phyloP scores from a whole-genome alignment of 495 filamentous ascomycete genomes.

The Penicillium canescens region DNA sequence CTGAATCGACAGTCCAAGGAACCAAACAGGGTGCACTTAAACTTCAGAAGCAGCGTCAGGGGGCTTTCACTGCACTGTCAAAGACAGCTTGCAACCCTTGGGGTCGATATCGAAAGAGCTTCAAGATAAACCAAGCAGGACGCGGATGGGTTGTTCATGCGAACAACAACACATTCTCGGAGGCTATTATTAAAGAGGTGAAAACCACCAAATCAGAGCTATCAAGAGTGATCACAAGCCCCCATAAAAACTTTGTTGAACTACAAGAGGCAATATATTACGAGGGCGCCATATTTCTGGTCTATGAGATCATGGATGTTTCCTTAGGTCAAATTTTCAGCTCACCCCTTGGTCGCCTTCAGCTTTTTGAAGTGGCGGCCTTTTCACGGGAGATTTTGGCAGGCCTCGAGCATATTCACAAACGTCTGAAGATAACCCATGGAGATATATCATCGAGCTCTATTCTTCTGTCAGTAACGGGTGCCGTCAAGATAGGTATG shows the following conservation, averaged over 20 bases:
- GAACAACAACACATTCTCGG: slow-evolving; percentile 6
- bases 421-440: slow-evolving; percentile 3
- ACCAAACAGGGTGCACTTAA: not conserved
- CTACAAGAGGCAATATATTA: slow-evolving; percentile 10
- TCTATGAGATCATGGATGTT: slow-evolving; percentile 19
- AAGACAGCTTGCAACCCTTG: slow-evolving; percentile 5
- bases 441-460: slow-evolving; percentile 3
- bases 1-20: not conserved
- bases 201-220: not conserved
- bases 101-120: slow-evolving; percentile 4
- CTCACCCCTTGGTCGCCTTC: slow-evolving; percentile 12
- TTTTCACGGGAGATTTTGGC: slow-evolving; percentile 11
- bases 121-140: slow-evolving; percentile 9
- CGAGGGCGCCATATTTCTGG: slow-evolving; percentile 3
- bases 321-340: slow-evolving; percentile 10
- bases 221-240: not conserved
- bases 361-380: slow-evolving; percentile 13
- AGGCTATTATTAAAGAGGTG: slow-evolving; percentile 4
- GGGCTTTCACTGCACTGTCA: not conserved
- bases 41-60: not conserved
- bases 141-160: slow-evolving; percentile 1
- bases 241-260: slow-evolving; percentile 8
- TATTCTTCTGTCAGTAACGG: slow-evolving; percentile 8
- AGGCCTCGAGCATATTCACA: slow-evolving; percentile 8
- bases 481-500: slow-evolving; percentile 12